Percentiles rank a stretch among this genome's conserved stretches.
Evolutionary conservation across 306 rosid species (phyloP).

Genomic region (Fragaria vesca): DNA sequence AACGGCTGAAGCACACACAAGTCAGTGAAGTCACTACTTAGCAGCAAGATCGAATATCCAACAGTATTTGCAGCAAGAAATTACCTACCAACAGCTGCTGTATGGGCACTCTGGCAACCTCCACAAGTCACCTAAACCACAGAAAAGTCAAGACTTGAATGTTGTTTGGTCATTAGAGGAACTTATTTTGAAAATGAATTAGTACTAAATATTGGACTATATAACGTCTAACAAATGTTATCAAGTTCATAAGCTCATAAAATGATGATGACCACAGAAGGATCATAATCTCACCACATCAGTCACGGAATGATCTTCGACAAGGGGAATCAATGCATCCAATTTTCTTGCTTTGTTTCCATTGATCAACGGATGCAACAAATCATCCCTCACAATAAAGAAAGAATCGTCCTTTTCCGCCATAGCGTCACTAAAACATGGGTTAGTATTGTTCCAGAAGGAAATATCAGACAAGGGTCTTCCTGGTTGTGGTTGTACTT

Average conservation of each 20-base stretch:
- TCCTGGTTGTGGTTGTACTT: constrained; percentile 14
- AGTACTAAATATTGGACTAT: not conserved
- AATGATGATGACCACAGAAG: not conserved
- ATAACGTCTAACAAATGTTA: not conserved
- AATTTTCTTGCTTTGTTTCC: constrained; percentile 94
- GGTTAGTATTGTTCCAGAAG: constrained; percentile 33
- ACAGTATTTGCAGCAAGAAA: constrained; percentile 14
- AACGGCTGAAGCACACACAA: constrained; percentile 57
- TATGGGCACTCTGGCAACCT: constrained; percentile 97
- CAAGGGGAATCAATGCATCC: constrained; percentile 66
- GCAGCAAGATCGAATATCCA: constrained; percentile 12
- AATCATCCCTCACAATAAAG: constrained; percentile 80
- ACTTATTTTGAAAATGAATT: constrained; percentile 19
- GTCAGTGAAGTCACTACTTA: constrained; percentile 10
- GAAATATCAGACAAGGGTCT: constrained; percentile 25
- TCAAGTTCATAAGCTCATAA: not conserved
- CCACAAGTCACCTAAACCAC: constrained; percentile 87
- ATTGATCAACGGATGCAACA: constrained; percentile 80
- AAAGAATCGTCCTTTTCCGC: constrained; percentile 34
- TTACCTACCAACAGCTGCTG: constrained; percentile 83
- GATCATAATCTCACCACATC: constrained; percentile 59
- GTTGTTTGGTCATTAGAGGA: constrained; percentile 32
- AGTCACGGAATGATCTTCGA: constrained; percentile 64
- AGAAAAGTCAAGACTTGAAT: constrained; percentile 19
- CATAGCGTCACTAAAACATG: constrained; percentile 33